Conservation (phyloP, 2,329 filamentous ascomycete species). For the Cytospora piceicola region DNA sequence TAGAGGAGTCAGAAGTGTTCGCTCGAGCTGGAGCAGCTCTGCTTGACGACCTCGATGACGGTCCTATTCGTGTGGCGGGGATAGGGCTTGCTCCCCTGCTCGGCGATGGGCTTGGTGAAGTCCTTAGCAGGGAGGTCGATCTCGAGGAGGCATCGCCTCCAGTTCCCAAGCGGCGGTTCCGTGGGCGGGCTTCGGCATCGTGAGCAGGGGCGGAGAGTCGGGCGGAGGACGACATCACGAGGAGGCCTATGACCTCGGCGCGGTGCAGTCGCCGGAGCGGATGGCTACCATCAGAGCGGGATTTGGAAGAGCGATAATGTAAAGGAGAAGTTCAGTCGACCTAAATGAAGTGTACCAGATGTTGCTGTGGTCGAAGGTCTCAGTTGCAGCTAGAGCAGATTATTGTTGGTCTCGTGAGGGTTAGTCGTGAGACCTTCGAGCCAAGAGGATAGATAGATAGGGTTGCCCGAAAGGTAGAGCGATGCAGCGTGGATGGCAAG, state of each 20-base stretch:
- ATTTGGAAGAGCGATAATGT: constrained; percentile 14
- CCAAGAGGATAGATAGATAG: constrained; percentile 10
- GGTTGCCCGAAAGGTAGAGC: background rate
- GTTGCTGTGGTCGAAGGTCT: background rate
- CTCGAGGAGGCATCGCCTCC: constrained; percentile 37
- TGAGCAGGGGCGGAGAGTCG: constrained; percentile 47
- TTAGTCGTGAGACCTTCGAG: constrained; percentile 7
- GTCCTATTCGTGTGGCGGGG: constrained; percentile 46
- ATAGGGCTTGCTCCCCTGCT: constrained; percentile 52
- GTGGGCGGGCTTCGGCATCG: constrained; percentile 52
- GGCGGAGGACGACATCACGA: constrained; percentile 48
- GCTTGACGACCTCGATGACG: constrained; percentile 35
- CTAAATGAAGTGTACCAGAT: background rate
- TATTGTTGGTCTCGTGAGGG: background rate
- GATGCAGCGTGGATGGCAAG: background rate
- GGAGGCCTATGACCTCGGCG: constrained; percentile 37
- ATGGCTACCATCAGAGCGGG: constrained; percentile 36
- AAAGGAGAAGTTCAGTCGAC: background rate
- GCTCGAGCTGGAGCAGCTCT: constrained; percentile 16
- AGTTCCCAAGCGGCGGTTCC: constrained; percentile 52
- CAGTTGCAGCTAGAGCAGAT: background rate
- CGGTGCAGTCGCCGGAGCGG: constrained; percentile 34
- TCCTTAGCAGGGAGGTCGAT: constrained; percentile 37
- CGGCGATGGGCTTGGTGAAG: constrained; percentile 39
- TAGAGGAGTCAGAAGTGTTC: constrained; percentile 19